These are phyloP conservation scores for Nannochloris sp. DNA, from an alignment of 139 green algal species.

Conservation along the genomic window DNA sequence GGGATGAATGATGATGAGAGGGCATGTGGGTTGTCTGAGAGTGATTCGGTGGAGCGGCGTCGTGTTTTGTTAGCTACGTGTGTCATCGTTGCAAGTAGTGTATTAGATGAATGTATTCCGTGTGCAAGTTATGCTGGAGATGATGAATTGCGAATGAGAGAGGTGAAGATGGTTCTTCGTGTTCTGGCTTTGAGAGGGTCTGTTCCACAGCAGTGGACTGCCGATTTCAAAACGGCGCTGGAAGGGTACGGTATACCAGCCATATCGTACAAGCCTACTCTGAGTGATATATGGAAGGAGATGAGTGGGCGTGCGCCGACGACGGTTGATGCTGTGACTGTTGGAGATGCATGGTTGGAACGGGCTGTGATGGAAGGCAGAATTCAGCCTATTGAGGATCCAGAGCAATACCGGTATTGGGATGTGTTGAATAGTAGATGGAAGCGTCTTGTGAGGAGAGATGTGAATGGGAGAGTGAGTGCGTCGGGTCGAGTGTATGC, in stretches of 20 bases:
- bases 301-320: constrained; percentile 19
- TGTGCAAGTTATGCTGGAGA: not conserved
- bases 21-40: no score
- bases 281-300: constrained; percentile 58
- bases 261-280: constrained; percentile 46
- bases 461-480: constrained; percentile 18
- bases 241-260: constrained; percentile 42
- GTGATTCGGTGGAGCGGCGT: no score
- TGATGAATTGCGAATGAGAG: not conserved
- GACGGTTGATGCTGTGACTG: constrained; percentile 54
- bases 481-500: constrained; percentile 50
- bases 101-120: no score
- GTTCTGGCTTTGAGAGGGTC: constrained; percentile 52
- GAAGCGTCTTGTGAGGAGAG: constrained; percentile 44
- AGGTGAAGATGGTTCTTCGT: constrained; percentile 31
- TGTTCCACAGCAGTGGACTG: constrained; percentile 45
- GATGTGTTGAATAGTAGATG: constrained; percentile 42
- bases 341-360: constrained; percentile 72
- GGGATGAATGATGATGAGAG: no score
- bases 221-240: constrained; percentile 53
- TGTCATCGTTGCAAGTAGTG: no score
- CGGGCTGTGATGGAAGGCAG: constrained; percentile 48
- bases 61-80: no score
- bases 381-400: constrained; percentile 58
- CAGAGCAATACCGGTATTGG: constrained; percentile 43